phyloP scores from a whole-genome alignment of 1,284 basidiomycete species.

The Xerocomus amazonicus region DNA sequence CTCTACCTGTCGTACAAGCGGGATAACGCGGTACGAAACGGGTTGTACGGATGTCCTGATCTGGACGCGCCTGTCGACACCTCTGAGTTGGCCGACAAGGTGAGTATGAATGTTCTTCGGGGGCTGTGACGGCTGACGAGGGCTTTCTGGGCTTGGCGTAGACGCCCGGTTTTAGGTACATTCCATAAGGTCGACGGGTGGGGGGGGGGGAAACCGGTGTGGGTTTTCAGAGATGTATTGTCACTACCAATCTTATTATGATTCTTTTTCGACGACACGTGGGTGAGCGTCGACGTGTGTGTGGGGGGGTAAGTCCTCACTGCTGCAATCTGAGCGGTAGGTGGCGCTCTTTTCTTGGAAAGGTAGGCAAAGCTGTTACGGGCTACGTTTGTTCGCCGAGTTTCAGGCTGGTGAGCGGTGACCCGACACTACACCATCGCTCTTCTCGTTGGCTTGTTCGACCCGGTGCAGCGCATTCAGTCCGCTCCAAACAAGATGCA shows the following conservation, averaged over 20 bases:
- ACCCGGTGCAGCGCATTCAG: too few species aligned
- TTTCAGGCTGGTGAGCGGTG: too few species aligned
- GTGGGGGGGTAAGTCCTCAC: too few species aligned
- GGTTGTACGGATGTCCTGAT: slow-evolving; percentile 49
- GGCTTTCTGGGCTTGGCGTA: background rate
- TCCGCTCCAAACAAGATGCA: too few species aligned
- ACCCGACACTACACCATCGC: too few species aligned
- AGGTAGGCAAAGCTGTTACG: too few species aligned
- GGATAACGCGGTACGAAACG: slow-evolving; percentile 58
- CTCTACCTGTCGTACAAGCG: slow-evolving; percentile 54
- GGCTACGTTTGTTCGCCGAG: too few species aligned
- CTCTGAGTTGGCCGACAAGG: slow-evolving; percentile 62
- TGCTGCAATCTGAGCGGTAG: too few species aligned
- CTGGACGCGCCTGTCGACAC: slow-evolving; percentile 57
- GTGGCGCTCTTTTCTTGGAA: too few species aligned
- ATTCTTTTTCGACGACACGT: background rate
- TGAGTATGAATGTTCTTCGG: slow-evolving; percentile 2
- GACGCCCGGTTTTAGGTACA: slow-evolving; percentile 24
- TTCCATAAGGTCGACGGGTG: slow-evolving; percentile 13
- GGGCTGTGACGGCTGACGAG: slow-evolving; percentile 14
- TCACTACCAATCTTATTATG: background rate
- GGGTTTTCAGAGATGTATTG: background rate
- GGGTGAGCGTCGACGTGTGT: too few species aligned
- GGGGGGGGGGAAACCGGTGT: background rate
- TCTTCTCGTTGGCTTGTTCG: too few species aligned